Conservation (phyloP, 768 basidiomycete genomes). For the Suillus alpinus region DNA sequence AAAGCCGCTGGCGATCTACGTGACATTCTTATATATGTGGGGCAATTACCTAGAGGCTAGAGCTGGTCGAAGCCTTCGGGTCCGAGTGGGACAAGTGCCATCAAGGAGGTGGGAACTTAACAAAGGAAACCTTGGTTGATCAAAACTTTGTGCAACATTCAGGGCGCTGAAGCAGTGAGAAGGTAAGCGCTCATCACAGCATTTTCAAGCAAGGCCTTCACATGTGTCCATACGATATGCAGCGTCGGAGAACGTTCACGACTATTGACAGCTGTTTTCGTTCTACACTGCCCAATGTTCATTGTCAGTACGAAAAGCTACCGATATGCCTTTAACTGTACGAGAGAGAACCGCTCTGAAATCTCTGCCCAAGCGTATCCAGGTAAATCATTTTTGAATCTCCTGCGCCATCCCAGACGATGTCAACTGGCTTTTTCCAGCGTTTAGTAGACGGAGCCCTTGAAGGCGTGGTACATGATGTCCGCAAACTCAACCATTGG, state of each 20-base stretch:
- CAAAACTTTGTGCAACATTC: background rate
- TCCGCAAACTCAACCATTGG: background rate
- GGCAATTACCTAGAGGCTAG: too few relatives aligned
- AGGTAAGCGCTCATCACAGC: slow-evolving; percentile 1
- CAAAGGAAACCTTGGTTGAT: background rate
- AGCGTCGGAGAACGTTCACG: background rate
- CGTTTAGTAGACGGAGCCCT: background rate
- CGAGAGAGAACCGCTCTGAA: slow-evolving; percentile 1
- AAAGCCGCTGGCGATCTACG: too few relatives aligned
- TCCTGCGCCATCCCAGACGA: background rate
- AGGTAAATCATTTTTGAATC: background rate
- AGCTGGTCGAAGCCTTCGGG: too few relatives aligned
- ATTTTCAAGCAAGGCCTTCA: background rate
- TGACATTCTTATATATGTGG: too few relatives aligned
- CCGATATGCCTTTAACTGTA: slow-evolving; percentile 1
- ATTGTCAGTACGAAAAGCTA: background rate
- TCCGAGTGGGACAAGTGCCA: too few relatives aligned
- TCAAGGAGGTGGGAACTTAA: too few relatives aligned
- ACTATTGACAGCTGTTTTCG: background rate
- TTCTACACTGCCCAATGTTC: background rate
- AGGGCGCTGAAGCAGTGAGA: background rate
- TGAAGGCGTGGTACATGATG: background rate
- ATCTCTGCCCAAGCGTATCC: background rate
- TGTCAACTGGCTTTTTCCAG: background rate
- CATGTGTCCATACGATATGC: background rate